Conservation (phyloP, 768 basidiomycete species). For the Boletus rubropictus region DNA sequence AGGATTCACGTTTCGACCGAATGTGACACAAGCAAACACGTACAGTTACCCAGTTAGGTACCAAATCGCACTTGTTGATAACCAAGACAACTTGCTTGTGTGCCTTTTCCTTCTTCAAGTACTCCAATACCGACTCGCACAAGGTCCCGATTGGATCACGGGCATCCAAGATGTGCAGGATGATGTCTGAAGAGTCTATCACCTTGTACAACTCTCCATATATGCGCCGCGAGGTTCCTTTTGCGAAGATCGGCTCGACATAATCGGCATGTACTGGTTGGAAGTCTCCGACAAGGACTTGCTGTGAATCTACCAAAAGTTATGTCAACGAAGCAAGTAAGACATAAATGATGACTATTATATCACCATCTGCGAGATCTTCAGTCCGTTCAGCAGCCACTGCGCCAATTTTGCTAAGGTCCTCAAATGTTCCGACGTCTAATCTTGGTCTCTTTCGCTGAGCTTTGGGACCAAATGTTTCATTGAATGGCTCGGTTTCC, state of each 20-base stretch:
- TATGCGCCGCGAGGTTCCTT: constrained; percentile 92
- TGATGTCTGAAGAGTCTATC: constrained; percentile 95
- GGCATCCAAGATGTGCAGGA: constrained; percentile 93
- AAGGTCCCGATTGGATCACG: constrained; percentile 93
- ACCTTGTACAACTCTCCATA: constrained; percentile 99
- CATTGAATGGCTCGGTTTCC: constrained; percentile 89
- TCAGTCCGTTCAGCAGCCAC: constrained; percentile 47
- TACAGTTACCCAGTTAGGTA: constrained; percentile 98
- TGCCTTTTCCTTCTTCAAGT: constrained; percentile 90
- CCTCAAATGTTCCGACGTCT: constrained; percentile 88
- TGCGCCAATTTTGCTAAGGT: constrained; percentile 64
- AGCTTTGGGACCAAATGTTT: constrained; percentile 94
- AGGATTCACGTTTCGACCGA: not conserved
- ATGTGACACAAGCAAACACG: constrained; percentile 28
- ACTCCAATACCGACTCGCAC: constrained; percentile 91
- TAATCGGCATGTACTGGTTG: constrained; percentile 66
- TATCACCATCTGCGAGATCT: constrained; percentile 40
- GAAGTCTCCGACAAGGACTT: constrained; percentile 33
- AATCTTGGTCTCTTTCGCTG: constrained; percentile 87
- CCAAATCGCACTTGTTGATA: constrained; percentile 97
- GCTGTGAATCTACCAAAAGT: constrained; percentile 6
- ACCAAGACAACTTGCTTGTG: constrained; percentile 97
- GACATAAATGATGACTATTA: not conserved
- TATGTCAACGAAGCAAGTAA: constrained; percentile 1
- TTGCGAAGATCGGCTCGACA: constrained; percentile 88